Conservation (phyloP, 306 rosid genomes). For the Cucumis sativus region DNA sequence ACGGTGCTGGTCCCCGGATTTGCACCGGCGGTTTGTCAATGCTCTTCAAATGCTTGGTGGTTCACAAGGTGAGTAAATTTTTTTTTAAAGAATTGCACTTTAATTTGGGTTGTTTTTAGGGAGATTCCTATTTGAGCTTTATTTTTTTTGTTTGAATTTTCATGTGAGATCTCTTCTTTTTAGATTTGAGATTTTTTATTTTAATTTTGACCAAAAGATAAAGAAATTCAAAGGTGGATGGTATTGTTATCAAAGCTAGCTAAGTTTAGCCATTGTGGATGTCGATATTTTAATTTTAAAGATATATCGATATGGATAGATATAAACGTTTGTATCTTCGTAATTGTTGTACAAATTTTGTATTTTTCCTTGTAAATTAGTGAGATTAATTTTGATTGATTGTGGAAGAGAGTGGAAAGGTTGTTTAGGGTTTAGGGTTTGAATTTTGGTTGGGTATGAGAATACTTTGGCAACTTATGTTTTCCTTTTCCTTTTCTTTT, state of each 20-base stretch:
- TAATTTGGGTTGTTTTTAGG: neutral
- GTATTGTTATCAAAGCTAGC: no score
- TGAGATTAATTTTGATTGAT: neutral
- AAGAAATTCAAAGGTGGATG: neutral
- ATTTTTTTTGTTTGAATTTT: neutral
- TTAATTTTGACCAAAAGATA: neutral
- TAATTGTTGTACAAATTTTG: no score
- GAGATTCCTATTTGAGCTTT: neutral
- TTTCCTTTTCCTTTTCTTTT: neutral
- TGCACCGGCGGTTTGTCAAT: conserved; percentile 89
- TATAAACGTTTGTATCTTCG: no score
- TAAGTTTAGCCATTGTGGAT: no score
- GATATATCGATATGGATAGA: no score
- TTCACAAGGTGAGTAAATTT: conserved; percentile 59
- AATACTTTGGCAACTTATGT: neutral
- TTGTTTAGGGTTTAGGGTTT: neutral
- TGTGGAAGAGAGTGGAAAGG: neutral
- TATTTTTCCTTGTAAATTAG: no score
- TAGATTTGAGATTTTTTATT: neutral
- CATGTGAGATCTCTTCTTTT: neutral
- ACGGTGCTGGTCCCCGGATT: conserved; percentile 96
- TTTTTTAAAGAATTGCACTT: neutral
- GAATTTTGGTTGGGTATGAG: no score
- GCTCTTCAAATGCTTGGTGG: conserved; percentile 99
- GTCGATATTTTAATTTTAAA: no score